phyloP scores from a whole-genome alignment of 2,329 filamentous ascomycete genomes.

The Triangularia verruculosa region DNA sequence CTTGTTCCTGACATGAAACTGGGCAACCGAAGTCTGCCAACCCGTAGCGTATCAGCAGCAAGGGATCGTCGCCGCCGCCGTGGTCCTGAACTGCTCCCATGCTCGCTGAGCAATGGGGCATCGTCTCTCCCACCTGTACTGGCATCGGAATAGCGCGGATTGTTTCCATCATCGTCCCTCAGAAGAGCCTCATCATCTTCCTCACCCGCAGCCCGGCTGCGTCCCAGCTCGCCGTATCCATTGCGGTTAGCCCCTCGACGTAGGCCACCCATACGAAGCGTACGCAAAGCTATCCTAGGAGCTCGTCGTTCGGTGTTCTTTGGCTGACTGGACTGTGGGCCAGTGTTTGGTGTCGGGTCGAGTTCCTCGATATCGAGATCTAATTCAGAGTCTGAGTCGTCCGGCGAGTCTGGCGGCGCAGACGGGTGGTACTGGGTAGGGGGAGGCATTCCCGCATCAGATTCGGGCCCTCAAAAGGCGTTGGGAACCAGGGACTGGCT shows the following conservation, averaged over 20 bases:
- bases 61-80: constrained; percentile 36
- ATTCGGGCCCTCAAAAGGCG: constrained; percentile 14
- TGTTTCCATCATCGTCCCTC: constrained; percentile 54
- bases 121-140: constrained; percentile 65
- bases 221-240: constrained; percentile 60
- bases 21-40: constrained; percentile 58
- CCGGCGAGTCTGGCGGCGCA: constrained; percentile 62
- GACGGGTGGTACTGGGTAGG: constrained; percentile 50
- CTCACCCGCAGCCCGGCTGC: constrained; percentile 53
- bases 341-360: constrained; percentile 53
- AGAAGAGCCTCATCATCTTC: constrained; percentile 68
- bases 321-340: constrained; percentile 33
- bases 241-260: constrained; percentile 54
- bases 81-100: constrained; percentile 23
- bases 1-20: constrained; percentile 58
- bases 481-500: neutral
- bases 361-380: constrained; percentile 78
- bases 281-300: constrained; percentile 67
- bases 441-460: constrained; percentile 55
- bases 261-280: constrained; percentile 63
- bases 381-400: constrained; percentile 75
- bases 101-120: constrained; percentile 64
- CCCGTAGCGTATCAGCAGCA: constrained; percentile 42
- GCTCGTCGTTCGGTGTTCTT: constrained; percentile 44
- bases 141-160: constrained; percentile 56